Base-by-base conservation (phyloP, 2,329 filamentous ascomycete species). In the Pestalotiopsis fici region DNA sequence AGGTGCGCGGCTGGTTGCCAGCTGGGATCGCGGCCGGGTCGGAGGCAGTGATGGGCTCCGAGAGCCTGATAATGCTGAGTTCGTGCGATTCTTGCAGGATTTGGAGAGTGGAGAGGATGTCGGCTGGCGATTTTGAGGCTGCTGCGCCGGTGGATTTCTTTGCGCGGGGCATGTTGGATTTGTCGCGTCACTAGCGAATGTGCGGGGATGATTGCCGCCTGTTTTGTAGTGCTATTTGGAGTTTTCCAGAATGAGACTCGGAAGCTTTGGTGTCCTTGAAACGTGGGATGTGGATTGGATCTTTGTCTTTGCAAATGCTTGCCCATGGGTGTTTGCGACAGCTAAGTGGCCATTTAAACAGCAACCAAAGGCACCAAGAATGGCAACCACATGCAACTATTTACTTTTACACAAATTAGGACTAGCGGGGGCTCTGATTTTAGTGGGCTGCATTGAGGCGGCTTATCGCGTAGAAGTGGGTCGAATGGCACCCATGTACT, bases 11-110 rank as follows among this genome's bases (percentile, higher is more conserved):
- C 70, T 80, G 71, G n/a, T 77, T n/a, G n/a, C n/a, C 71, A 65
- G 78, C 75, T 65, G 76, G 72, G 66, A 73, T 74, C 65, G 81
- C 78, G 35, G 82, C 72, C 2, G 84, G 75, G 63, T 87, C 84
- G 11, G 43, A 50, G 59, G 86, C 85, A 54, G 88, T 87, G 62
- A 95, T 90, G 39, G 92, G 90, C 75, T 94, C 92, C 76, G 91
- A 92, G 74, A 96, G 89, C 72, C 88, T 90, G 72, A 95, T 84
- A 73, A 97, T 93, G 65, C 91, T 90, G 69, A 96, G 85, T 70
- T 91, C 87, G 64, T 89, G 85, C 66, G 85, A 76, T 28, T 82
- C 78, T 70, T 90, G 85, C 2, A 93, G 82, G 60, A 86, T 80
- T 55, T 82, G 78, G 56, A 93, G 79, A 18, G 82, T 76, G 43